These are phyloP conservation scores for Colletotrichum lini DNA, from an alignment of 2,329 filamentous ascomycete genomes.

Conservation along the genomic window DNA sequence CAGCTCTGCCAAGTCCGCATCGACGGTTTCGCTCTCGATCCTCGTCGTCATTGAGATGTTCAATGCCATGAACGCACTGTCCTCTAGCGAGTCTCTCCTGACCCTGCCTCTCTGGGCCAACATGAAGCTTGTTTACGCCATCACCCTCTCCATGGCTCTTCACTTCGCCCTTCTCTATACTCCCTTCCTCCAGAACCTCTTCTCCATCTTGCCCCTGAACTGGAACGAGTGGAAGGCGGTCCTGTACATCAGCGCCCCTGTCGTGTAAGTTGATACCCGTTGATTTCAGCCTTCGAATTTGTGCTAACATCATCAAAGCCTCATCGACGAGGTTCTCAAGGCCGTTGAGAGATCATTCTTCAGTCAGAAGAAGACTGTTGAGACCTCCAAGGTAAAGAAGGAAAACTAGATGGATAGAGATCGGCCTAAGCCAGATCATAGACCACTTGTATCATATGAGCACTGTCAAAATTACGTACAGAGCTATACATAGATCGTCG, in stretches of 20 bases:
- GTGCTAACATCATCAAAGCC: conserved; percentile 57
- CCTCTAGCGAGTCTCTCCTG: conserved; percentile 92
- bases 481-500: conserved; percentile 35
- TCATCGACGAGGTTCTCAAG: conserved; percentile 90
- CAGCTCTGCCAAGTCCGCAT: conserved; percentile 88
- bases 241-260: conserved; percentile 87
- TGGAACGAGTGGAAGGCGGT: conserved; percentile 94
- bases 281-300: not conserved
- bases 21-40: conserved; percentile 91
- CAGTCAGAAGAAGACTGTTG: conserved; percentile 63
- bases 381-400: conserved; percentile 66
- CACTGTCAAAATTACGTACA: conserved; percentile 40
- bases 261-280: conserved; percentile 78
- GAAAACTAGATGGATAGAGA: conserved; percentile 58
- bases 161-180: conserved; percentile 96
- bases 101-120: conserved; percentile 98
- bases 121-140: conserved; percentile 98
- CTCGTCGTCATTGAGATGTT: conserved; percentile 99
- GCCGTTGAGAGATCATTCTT: conserved; percentile 79
- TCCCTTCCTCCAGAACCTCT: conserved; percentile 88
- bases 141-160: conserved; percentile 90
- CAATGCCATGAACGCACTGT: conserved; percentile 98
- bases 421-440: conserved; percentile 48
- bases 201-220: conserved; percentile 91
- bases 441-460: conserved; percentile 49